Evolutionary conservation across 2,329 filamentous ascomycete species (phyloP), one percentile per base, ranked within the genome.

Genomic region (Talaromyces rugulosus): DNA sequence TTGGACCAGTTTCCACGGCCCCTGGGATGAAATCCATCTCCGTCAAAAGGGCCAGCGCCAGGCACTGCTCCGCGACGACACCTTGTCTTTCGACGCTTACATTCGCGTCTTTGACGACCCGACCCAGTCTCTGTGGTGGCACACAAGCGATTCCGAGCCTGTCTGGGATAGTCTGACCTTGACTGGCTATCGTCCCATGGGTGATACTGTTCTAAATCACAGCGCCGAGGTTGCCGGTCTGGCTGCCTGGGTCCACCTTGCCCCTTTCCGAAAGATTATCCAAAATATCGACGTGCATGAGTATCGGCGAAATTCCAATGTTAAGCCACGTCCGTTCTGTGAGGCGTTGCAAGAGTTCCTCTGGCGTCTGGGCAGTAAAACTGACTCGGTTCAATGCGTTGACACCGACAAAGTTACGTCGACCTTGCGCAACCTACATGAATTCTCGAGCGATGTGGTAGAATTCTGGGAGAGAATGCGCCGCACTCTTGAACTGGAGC

Each of bases 71-170:
- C 83, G 81, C 36, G 78, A 86, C 64, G 86, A 88, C 68, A 86
- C 83, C 44, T 79, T 88, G 51, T 81, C 84, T 0, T 86, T 88
- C 64, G 84, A 83, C 63, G 84, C 81, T 0, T 87, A 87, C 68
- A 83, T 88, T 62, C 82, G 85, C 18, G 78, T 86, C 50, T 75
- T 88, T 57, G 72, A 87, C 28, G 86, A 88, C 66, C 80, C 85
- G 2, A 88, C 85, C 0, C 77, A 81, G 40, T 84, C 83, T 53
- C 73, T 87, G 34, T 88, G 85, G 84, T 86, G 85, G 75, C 84
- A 87, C 68, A 73, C 77, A 34, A 83, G 79, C 59, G 76, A 81
- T 42, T 77, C 82, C 0, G 83, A 85, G 63, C 78, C 80, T 5
- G 72, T 74, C 27, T 86, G 83, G 83, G 82, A 85, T 66, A 83